Evolutionary conservation across 2,329 filamentous ascomycete genomes (phyloP).

Genomic region (Xylaria sp.): DNA sequence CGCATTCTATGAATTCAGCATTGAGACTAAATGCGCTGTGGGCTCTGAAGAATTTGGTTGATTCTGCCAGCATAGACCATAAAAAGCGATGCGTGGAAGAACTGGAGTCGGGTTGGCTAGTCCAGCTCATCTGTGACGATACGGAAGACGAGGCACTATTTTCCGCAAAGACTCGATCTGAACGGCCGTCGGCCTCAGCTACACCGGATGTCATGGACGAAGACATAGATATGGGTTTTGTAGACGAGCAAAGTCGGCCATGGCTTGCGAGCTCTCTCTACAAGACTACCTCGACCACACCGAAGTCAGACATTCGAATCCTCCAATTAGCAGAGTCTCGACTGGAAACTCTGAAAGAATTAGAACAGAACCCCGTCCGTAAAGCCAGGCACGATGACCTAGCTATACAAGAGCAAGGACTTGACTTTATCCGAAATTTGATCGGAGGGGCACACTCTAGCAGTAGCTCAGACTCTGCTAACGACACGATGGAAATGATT

Average conservation of each 20-base stretch:
- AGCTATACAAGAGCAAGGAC: conserved; percentile 87
- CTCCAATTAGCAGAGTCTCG: conserved; percentile 62
- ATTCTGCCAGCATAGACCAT: conserved; percentile 73
- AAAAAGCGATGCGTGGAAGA: conserved; percentile 83
- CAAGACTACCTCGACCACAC: conserved; percentile 31
- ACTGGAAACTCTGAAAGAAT: conserved; percentile 66
- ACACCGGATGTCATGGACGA: conserved; percentile 61
- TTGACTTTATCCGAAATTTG: conserved; percentile 90
- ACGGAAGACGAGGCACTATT: conserved; percentile 64
- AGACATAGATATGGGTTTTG: conserved; percentile 66
- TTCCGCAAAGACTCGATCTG: conserved; percentile 51
- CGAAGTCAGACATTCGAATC: conserved; percentile 41
- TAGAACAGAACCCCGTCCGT: conserved; percentile 73
- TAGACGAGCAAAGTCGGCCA: conserved; percentile 54
- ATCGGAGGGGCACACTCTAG: conserved; percentile 70
- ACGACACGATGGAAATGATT: conserved; percentile 76
- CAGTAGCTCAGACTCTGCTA: conserved; percentile 60
- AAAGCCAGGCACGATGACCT: conserved; percentile 81
- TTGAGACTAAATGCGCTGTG: conserved; percentile 88
- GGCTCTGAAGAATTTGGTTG: conserved; percentile 91
- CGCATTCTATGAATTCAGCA: conserved; percentile 80
- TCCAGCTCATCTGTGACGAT: conserved; percentile 77
- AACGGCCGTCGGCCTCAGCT: conserved; percentile 40
- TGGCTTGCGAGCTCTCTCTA: conserved; percentile 40
- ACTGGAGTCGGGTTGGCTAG: conserved; percentile 81